Conservation (phyloP, 2,329 filamentous ascomycete species). For the Lasiodiplodia citricola region DNA sequence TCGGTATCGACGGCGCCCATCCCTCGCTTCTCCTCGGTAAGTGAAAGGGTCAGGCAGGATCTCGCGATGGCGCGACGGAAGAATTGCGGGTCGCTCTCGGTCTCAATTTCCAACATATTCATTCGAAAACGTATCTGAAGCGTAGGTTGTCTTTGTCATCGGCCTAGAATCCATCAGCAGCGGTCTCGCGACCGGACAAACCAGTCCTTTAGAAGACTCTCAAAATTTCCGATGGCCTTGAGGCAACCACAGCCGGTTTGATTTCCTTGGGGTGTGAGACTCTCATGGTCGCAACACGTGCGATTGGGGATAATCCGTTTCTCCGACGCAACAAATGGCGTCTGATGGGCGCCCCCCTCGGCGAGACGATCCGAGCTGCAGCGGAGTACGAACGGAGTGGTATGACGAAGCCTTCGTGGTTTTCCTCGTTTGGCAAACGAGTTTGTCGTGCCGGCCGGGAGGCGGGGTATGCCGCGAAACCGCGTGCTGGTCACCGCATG, state of each 20-base stretch:
- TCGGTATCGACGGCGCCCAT: background rate
- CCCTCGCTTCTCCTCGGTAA: too few species aligned
- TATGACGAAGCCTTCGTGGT: background rate
- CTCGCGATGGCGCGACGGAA: background rate
- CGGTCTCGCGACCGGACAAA: background rate
- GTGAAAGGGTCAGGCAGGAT: too few species aligned
- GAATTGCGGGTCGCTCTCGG: background rate
- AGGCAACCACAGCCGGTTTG: constrained; percentile 14
- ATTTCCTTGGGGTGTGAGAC: constrained; percentile 12
- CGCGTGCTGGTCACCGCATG: background rate
- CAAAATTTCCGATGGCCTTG: background rate
- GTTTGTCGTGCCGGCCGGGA: background rate
- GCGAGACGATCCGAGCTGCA: background rate
- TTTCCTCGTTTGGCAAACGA: background rate
- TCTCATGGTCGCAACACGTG: background rate
- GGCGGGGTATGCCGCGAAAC: constrained; percentile 6
- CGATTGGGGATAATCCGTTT: constrained; percentile 5
- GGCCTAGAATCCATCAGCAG: constrained; percentile 2
- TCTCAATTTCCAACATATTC: too few species aligned
- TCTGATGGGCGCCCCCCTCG: background rate
- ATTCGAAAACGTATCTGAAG: background rate
- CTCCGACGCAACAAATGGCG: constrained; percentile 11
- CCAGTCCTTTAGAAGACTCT: background rate
- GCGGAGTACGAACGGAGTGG: background rate
- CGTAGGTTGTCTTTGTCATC: background rate